Conservation (phyloP, 495 filamentous ascomycete genomes). For the Polyplosphaeria fusca region DNA sequence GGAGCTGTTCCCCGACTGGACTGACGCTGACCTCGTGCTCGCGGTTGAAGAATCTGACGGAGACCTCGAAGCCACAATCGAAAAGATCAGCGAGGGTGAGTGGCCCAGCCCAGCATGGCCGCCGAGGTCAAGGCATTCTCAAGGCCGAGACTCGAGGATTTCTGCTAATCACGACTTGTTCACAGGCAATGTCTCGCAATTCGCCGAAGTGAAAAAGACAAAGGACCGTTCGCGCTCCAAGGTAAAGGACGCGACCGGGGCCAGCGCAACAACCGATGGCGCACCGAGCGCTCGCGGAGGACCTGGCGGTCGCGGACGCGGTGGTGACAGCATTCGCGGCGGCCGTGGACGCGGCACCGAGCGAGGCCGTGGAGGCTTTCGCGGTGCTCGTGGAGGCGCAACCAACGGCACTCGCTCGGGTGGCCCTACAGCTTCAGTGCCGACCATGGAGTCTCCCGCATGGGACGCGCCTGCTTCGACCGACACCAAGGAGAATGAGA, state of each 20-base stretch:
- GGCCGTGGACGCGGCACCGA: slow-evolving; percentile 68
- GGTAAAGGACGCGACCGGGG: slow-evolving; percentile 60
- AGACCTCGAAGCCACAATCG: slow-evolving; percentile 77
- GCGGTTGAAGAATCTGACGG: slow-evolving; percentile 89
- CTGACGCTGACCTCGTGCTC: slow-evolving; percentile 85
- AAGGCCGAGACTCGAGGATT: too few species aligned
- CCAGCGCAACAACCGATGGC: slow-evolving; percentile 47
- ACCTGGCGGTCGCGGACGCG: slow-evolving; percentile 66
- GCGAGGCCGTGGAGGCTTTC: slow-evolving; percentile 67
- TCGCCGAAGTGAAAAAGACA: slow-evolving; percentile 92
- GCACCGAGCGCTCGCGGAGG: slow-evolving; percentile 58
- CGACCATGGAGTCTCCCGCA: slow-evolving; percentile 38
- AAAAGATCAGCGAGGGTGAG: slow-evolving; percentile 88
- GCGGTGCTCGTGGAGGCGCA: slow-evolving; percentile 65
- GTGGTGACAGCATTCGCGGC: slow-evolving; percentile 49
- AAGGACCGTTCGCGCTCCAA: slow-evolving; percentile 81
- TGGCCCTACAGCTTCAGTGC: slow-evolving; percentile 34
- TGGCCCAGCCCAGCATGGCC: too few species aligned
- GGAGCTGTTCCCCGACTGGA: slow-evolving; percentile 90
- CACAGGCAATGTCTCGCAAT: slow-evolving; percentile 83
- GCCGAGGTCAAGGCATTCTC: too few species aligned
- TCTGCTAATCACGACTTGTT: slow-evolving; percentile 15
- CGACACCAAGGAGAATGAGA: slow-evolving; percentile 26
- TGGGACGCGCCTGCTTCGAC: slow-evolving; percentile 34
- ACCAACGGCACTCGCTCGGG: slow-evolving; percentile 48